phyloP scores from a whole-genome alignment of 2,329 filamentous ascomycete species.

The Reticulascus tulasneorum region DNA sequence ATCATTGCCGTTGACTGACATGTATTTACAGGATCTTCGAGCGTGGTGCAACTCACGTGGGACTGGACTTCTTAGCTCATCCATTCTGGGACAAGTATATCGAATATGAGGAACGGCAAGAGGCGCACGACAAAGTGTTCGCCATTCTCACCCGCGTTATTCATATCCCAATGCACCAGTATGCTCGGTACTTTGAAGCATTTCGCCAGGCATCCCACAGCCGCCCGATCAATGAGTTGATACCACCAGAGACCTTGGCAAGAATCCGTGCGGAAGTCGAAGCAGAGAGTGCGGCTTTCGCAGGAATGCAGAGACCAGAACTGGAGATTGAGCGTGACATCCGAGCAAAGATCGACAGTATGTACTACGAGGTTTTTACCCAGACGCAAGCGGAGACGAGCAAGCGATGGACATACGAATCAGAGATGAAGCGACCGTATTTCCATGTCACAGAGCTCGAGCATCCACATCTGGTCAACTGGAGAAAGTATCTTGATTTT shows the following conservation, averaged over 20 bases:
- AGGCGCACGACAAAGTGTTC: conserved; percentile 80
- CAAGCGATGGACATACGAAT: conserved; percentile 92
- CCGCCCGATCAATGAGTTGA: conserved; percentile 69
- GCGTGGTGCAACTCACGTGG: conserved; percentile 77
- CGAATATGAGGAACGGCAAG: conserved; percentile 90
- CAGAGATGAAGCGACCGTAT: conserved; percentile 91
- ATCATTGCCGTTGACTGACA: conserved; percentile 22
- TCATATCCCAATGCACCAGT: conserved; percentile 91
- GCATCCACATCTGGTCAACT: conserved; percentile 78
- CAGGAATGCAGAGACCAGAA: conserved; percentile 57
- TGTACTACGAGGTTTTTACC: conserved; percentile 77
- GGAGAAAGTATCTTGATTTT: conserved; percentile 95
- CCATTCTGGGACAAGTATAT: conserved; percentile 99
- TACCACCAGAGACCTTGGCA: conserved; percentile 62
- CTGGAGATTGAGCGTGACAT: conserved; percentile 81
- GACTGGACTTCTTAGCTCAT: conserved; percentile 89
- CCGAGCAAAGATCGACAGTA: conserved; percentile 71
- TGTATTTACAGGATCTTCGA: conserved; percentile 76
- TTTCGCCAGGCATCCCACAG: conserved; percentile 74
- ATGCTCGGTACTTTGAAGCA: conserved; percentile 89
- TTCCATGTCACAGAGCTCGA: conserved; percentile 95
- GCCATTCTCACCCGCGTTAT: conserved; percentile 78
- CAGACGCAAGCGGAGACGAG: conserved; percentile 82
- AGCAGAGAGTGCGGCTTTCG: conserved; percentile 53
- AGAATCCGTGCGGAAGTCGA: conserved; percentile 71